Base-by-base conservation (phyloP, 140 eudicot species). In the Senecio squalidus region DNA sequence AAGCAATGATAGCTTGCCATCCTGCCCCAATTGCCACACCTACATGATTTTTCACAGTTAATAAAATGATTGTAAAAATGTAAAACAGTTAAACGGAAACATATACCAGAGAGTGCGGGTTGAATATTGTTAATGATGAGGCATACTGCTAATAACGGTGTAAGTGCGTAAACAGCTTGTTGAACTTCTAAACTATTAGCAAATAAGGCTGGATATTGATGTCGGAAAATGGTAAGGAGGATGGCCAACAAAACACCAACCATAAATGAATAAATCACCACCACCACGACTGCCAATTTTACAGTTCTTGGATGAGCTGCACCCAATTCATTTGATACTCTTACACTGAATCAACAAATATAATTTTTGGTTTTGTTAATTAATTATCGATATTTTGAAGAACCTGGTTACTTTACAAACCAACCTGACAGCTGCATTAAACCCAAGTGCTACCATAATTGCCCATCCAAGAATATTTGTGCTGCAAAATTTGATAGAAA, bases 351-450 rank as follows among this genome's bases (percentile, higher is more conserved):
- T 9, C 4, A 27, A 45, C 22, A 5, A 10, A 46, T 4, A n/a
- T 44, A 15, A 24, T 2, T 18, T 40, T 60, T 14, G 31, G 11
- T 2, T 49, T 27, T 22, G 2, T 17, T 5, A 11, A 47, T 14
- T 15, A 2, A 23, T 20, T 15, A 11, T 16, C 8, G 26, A 15
- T 24, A 17, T 11, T 2, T 4, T 3, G 31, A 25, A 44, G 1
- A 29, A 4, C 11, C 26, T 26, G 15, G 29, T 10, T 56, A 10
- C 0, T 45, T 25, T 38, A 22, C 10, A 22, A 36, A 47, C 70
- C 46, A 52, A 83, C 95, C 95, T 86, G 54, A 83, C 69, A 57
- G 95, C 88, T 50, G 93, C 95, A 53, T 86, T 86, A 76, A 72
- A 86, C 62, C 95, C 95, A 16, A 86, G 15, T 11, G 95, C 81